A percentile compares a stretch with the other conserved stretches of the same genome.
phyloP scores from a whole-genome alignment of 1,284 basidiomycete genomes.

The Prillingera fragicola region DNA sequence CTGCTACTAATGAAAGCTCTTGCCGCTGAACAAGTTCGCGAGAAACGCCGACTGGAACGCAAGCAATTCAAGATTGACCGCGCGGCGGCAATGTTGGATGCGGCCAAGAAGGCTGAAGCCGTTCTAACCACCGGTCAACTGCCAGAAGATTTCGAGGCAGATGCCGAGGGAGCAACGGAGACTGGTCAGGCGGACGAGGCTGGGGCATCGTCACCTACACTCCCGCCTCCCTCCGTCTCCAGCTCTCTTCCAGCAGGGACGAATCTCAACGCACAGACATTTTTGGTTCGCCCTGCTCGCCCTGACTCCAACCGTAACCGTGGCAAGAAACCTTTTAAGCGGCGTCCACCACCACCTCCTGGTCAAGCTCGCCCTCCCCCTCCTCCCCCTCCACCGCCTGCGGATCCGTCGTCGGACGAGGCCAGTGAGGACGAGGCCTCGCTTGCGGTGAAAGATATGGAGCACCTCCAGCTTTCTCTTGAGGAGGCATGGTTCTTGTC shows the following conservation, averaged over 20 bases:
- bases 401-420: slow-evolving; percentile 58
- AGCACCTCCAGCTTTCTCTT: slow-evolving; percentile 86
- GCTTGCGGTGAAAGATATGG: slow-evolving; percentile 61
- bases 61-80: slow-evolving; percentile 87
- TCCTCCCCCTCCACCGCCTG: slow-evolving; percentile 54
- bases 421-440: slow-evolving; percentile 44
- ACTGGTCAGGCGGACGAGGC: not conserved
- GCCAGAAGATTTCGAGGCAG: slow-evolving; percentile 9
- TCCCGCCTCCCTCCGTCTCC: slow-evolving; percentile 11
- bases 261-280: slow-evolving; percentile 44
- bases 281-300: slow-evolving; percentile 44
- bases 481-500: slow-evolving; percentile 89
- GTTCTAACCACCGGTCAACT: slow-evolving; percentile 31
- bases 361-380: not conserved
- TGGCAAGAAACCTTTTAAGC: slow-evolving; percentile 37
- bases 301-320: slow-evolving; percentile 44
- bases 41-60: slow-evolving; percentile 73
- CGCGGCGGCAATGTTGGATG: slow-evolving; percentile 46
- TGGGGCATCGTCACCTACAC: slow-evolving; percentile 10
- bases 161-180: slow-evolving; percentile 3
- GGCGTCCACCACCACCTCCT: slow-evolving; percentile 21
- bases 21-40: slow-evolving; percentile 70
- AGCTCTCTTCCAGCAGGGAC: slow-evolving; percentile 21
- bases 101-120: slow-evolving; percentile 47
- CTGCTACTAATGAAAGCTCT: slow-evolving; percentile 22